These are phyloP conservation scores for Rhynchosporium agropyri DNA, from an alignment of 2,329 filamentous ascomycete genomes.

Conservation along the genomic window DNA sequence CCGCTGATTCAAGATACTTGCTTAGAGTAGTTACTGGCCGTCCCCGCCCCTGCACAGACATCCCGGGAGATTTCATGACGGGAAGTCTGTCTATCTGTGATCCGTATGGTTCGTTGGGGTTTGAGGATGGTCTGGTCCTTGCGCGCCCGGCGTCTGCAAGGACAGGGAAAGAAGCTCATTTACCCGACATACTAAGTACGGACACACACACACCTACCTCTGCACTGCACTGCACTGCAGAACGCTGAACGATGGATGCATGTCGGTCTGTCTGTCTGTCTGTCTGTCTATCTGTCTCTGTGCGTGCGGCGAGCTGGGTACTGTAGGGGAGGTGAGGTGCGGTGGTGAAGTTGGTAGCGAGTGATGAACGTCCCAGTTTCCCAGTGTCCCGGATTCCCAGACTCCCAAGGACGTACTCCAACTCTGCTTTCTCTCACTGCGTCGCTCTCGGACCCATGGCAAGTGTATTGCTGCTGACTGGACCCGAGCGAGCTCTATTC, in stretches of 20 bases:
- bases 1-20: neutral
- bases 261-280: too few relatives aligned
- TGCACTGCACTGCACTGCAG: neutral
- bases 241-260: neutral
- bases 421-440: too few relatives aligned
- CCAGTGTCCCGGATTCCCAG: neutral
- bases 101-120: conserved; percentile 4
- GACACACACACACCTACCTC: neutral
- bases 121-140: neutral
- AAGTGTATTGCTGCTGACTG: neutral
- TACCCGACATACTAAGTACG: neutral
- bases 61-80: conserved; percentile 2
- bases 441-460: neutral
- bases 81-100: neutral
- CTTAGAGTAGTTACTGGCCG: neutral
- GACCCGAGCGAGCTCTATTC: too few relatives aligned
- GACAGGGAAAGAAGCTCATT: neutral
- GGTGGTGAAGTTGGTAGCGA: conserved; percentile 2
- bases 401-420: neutral
- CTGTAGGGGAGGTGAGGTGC: neutral
- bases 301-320: neutral
- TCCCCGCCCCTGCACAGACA: conserved; percentile 11
- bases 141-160: neutral
- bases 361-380: conserved; percentile 7
- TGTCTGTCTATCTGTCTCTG: neutral